A percentile compares a stretch with the other conserved stretches of the same genome.
These are phyloP conservation scores for Mycena galericulata DNA, from an alignment of 768 basidiomycete genomes.

Conservation along the genomic window DNA sequence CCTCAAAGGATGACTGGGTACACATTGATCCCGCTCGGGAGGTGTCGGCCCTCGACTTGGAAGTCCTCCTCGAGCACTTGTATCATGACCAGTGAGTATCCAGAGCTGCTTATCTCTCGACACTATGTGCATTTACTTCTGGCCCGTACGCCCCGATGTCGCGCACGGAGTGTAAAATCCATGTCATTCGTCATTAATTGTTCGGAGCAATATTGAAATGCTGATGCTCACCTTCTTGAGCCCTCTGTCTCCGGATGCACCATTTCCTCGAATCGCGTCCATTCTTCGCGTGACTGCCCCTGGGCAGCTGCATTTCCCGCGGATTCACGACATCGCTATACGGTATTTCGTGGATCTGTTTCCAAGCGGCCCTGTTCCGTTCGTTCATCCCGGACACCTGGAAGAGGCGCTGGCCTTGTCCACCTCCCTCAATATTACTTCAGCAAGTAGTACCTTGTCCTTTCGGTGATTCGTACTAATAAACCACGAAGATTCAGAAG, in stretches of 20 bases:
- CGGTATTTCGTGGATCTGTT: slow-evolving; percentile 59
- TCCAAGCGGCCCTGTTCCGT: slow-evolving; percentile 59
- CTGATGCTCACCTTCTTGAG: slow-evolving; percentile 47
- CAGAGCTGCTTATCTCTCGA: background rate
- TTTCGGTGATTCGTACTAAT: background rate
- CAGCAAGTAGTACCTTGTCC: slow-evolving; percentile 58
- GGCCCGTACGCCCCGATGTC: slow-evolving; percentile 6
- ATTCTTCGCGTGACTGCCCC: slow-evolving; percentile 70
- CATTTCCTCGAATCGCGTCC: slow-evolving; percentile 62
- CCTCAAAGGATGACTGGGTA: background rate
- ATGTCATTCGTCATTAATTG: slow-evolving; percentile 15
- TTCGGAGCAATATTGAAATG: slow-evolving; percentile 16
- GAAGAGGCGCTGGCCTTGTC: slow-evolving; percentile 69
- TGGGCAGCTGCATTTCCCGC: slow-evolving; percentile 65
- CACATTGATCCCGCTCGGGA: slow-evolving; percentile 52
- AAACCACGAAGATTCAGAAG: slow-evolving; percentile 63
- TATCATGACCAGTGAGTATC: slow-evolving; percentile 75
- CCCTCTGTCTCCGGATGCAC: slow-evolving; percentile 56
- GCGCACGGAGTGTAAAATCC: slow-evolving; percentile 7
- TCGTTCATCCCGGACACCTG: slow-evolving; percentile 56
- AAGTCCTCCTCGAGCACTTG: slow-evolving; percentile 68
- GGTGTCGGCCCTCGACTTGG: slow-evolving; percentile 61
- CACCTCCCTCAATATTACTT: slow-evolving; percentile 56
- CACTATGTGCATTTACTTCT: background rate
- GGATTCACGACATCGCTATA: slow-evolving; percentile 59